Percentiles rank a stretch among this genome's conserved stretches.
phyloP scores from a whole-genome alignment of 768 basidiomycete species.

The Pleurotus eryngii region DNA sequence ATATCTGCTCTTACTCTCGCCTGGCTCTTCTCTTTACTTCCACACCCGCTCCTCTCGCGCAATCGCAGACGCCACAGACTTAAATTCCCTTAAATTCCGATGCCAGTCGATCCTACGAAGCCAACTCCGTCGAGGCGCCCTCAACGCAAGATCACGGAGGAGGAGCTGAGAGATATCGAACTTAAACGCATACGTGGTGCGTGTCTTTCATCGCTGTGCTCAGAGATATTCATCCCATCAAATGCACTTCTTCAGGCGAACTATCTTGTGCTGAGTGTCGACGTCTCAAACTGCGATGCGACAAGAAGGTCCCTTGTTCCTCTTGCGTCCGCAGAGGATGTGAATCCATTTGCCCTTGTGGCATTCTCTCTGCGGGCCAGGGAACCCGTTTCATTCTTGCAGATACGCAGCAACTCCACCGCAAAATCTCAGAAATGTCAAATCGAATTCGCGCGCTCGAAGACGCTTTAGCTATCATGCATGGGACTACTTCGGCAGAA shows the following conservation, averaged over 20 bases:
- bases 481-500: constrained; percentile 52
- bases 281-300: constrained; percentile 43
- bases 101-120: constrained; percentile 43
- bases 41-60: constrained; percentile 1
- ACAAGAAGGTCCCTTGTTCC: constrained; percentile 49
- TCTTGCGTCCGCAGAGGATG: constrained; percentile 56
- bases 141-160: constrained; percentile 44
- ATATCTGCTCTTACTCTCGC: not conserved
- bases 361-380: constrained; percentile 49
- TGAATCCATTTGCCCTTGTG: constrained; percentile 64
- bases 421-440: constrained; percentile 65
- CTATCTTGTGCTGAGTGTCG: constrained; percentile 54
- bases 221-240: not conserved
- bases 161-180: constrained; percentile 51
- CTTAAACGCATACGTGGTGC: constrained; percentile 45
- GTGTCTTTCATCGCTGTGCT: constrained; percentile 1
- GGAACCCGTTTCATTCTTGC: constrained; percentile 62
- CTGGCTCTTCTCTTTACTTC: not conserved
- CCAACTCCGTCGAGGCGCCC: constrained; percentile 33
- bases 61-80: constrained; percentile 4
- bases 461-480: constrained; percentile 62
- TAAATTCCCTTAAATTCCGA: constrained; percentile 15
- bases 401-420: constrained; percentile 62
- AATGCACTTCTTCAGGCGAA: constrained; percentile 30
- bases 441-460: constrained; percentile 67